Evolutionary conservation across 768 basidiomycete species (phyloP).

Genomic region (Podaxis carcinomalis): DNA sequence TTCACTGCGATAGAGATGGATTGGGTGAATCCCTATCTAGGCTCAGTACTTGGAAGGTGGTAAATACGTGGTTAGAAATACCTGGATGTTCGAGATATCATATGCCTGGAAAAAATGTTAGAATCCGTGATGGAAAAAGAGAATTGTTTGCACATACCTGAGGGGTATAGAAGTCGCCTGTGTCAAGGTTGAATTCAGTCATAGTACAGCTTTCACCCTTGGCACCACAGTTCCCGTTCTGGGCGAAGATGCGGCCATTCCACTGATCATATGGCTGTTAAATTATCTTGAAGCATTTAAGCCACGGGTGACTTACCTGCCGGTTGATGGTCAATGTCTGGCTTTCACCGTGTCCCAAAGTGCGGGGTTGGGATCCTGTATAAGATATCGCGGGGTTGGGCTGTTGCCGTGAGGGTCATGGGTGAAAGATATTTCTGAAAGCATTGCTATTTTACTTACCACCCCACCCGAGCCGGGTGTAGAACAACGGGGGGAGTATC

Average conservation of each 20-base stretch:
- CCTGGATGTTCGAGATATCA: slow-evolving; percentile 39
- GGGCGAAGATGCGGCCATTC: slow-evolving; percentile 37
- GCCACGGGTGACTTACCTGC: slow-evolving; percentile 16
- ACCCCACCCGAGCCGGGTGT: slow-evolving; percentile 30
- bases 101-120: slow-evolving; percentile 24
- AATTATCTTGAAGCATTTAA: background rate
- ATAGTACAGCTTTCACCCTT: slow-evolving; percentile 35
- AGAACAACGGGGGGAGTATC: slow-evolving; percentile 35
- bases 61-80: background rate
- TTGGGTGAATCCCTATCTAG: slow-evolving; percentile 30
- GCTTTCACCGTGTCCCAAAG: slow-evolving; percentile 21
- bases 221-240: slow-evolving; percentile 32
- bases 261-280: slow-evolving; percentile 20
- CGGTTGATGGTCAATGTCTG: slow-evolving; percentile 25
- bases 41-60: background rate
- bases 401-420: slow-evolving; percentile 9
- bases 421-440: background rate
- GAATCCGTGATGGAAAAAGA: background rate
- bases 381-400: slow-evolving; percentile 28
- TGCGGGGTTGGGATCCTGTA: slow-evolving; percentile 29
- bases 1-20: slow-evolving; percentile 29
- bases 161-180: slow-evolving; percentile 22
- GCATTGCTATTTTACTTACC: slow-evolving; percentile 14
- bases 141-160: slow-evolving; percentile 15
- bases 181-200: slow-evolving; percentile 37